Conservation (phyloP, 805 yeast species). For the Saccharomycopsis sp. region DNA sequence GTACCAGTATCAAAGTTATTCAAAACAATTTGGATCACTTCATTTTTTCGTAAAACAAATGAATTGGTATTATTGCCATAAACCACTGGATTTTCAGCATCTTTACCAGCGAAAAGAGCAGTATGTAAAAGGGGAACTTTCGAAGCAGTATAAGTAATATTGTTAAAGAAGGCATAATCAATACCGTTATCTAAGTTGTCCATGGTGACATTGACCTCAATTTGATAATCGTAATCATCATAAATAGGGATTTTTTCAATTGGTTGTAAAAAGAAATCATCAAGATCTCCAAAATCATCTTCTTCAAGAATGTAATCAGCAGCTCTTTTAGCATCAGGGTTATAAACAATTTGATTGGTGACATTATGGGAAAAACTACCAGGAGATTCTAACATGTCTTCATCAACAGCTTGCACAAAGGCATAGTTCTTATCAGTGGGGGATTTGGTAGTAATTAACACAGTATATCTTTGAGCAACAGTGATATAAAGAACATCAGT, state of each 20-base stretch:
- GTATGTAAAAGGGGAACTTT: constrained; percentile 80
- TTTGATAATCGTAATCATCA: constrained; percentile 58
- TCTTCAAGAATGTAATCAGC: constrained; percentile 23
- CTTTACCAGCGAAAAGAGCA: constrained; percentile 61
- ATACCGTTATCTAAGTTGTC: constrained; percentile 77
- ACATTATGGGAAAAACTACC: constrained; percentile 53
- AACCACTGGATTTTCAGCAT: constrained; percentile 39
- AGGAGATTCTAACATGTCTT: constrained; percentile 76
- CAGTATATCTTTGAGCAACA: constrained; percentile 86
- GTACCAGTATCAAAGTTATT: constrained; percentile 86
- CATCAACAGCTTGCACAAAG: constrained; percentile 73
- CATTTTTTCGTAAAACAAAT: constrained; percentile 45
- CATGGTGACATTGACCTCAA: constrained; percentile 70
- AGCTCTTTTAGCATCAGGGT: constrained; percentile 34
- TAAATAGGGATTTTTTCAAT: constrained; percentile 39
- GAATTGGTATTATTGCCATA: constrained; percentile 79
- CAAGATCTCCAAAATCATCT: constrained; percentile 40
- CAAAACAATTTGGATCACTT: constrained; percentile 65
- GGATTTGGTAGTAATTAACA: constrained; percentile 64
- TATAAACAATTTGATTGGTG: constrained; percentile 65
- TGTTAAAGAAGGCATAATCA: constrained; percentile 93
- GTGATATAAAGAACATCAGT: constrained; percentile 70
- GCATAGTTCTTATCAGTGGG: constrained; percentile 61
- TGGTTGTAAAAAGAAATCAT: constrained; percentile 74
- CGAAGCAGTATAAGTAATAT: constrained; percentile 66